Percentiles rank a stretch among this genome's conserved stretches.
These are phyloP conservation scores for Kazachstania bromeliacearum DNA, from an alignment of 805 yeast species.

Conservation along the genomic window DNA sequence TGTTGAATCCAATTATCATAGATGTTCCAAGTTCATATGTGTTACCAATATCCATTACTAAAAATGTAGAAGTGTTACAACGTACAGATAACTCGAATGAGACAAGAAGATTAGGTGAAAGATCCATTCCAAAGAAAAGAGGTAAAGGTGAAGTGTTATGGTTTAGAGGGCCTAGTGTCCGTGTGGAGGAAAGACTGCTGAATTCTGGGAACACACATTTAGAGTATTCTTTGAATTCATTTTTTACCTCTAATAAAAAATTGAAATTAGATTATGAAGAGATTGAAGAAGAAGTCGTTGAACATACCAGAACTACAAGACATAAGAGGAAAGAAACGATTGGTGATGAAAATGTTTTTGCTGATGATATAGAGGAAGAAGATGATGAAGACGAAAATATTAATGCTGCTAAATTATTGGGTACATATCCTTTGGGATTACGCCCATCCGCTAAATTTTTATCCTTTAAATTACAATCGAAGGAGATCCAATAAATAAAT, in stretches of 20 bases:
- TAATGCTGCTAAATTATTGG: conserved; percentile 13
- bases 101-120: conserved; percentile 12
- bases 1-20: conserved; percentile 16
- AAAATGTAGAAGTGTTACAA: conserved; percentile 30
- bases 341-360: conserved; percentile 2
- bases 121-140: conserved; percentile 14
- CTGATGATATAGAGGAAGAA: conserved; percentile 9
- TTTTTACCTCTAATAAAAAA: conserved; percentile 4
- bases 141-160: conserved; percentile 43
- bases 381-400: conserved; percentile 15
- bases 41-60: conserved; percentile 27
- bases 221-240: conserved; percentile 1
- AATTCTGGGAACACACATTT: conserved; percentile 20
- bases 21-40: conserved; percentile 25
- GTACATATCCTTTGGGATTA: conserved; percentile 24
- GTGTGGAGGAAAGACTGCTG: conserved; percentile 34
- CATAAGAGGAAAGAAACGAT: background rate
- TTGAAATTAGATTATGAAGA: conserved; percentile 16
- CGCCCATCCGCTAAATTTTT: conserved; percentile 68
- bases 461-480: conserved; percentile 40
- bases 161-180: conserved; percentile 60
- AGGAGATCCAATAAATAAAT: background rate
- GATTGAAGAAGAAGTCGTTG: conserved; percentile 15
- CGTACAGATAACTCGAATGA: conserved; percentile 27
- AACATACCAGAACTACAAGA: conserved; percentile 2